Evolutionary conservation across 345 rosid genomes (phyloP), one percentile per base, ranked within the genome.

Genomic region (Schrenkiella parvula): DNA sequence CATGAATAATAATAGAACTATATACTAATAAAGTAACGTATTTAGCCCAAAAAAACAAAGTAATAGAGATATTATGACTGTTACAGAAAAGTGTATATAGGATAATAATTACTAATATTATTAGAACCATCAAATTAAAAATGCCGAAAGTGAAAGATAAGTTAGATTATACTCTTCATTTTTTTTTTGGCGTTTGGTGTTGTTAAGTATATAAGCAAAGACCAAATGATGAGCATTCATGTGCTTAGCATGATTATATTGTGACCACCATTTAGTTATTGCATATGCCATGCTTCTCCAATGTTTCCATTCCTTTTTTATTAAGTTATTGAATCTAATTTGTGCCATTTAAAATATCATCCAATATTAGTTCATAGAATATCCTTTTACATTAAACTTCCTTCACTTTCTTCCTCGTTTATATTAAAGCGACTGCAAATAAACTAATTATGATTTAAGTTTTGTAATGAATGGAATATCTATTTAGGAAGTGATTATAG

Each of bases 221-320:
- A 73, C 77, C 71, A 64, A 73, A 73, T 73, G 50, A 73, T 73
- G 64, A 64, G 77, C 65, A 73, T 73, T 64, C 77, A 73, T 73
- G 65, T 73, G 77, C 77, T 73, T 64, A 55, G 38, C 65, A 73
- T 73, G 71, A 73, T 73, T 73, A 54, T 64, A 54, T 9, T 34
- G 65, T 73, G 71, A 64, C 71, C 71, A 64, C 71, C 26, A 73
- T 53, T 53, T 53, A 34, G 38, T 47, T 54, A 23, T 64, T 43
- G 64, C 71, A 54, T 73, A 73, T 64, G 77, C 25, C 11, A 34
- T 73, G 71, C 71, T 73, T 64, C 57, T 35, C 57, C 21, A 55
- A 12, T 44, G 71, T 73, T 35, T 31, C 64, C 13, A 61, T 54
- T 18, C 54, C 26, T 54, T 43, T 64, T 42, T 29, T 18, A 23